These are phyloP conservation scores for Coniochaeta prunicola DNA, from an alignment of 2,329 filamentous ascomycete species.

Conservation along the genomic window DNA sequence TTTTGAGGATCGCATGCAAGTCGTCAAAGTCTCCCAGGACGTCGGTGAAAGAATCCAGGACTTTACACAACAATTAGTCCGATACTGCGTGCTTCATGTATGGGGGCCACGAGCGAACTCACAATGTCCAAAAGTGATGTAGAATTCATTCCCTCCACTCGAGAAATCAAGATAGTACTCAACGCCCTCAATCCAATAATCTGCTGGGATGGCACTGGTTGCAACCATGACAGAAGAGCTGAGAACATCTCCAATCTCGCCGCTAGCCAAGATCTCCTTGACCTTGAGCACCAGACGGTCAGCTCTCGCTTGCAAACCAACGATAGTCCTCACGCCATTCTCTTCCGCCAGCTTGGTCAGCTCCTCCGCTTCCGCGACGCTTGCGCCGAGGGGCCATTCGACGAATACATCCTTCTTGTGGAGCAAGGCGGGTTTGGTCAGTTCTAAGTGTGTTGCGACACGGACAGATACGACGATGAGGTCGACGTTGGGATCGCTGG, in stretches of 20 bases:
- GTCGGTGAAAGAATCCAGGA: constrained; percentile 23
- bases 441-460: constrained; percentile 32
- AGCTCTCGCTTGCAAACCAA: constrained; percentile 38
- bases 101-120: constrained; percentile 5
- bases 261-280: constrained; percentile 30
- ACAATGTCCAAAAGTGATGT: constrained; percentile 22
- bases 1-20: constrained; percentile 18
- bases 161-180: constrained; percentile 16
- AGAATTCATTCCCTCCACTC: constrained; percentile 14
- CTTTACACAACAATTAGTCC: constrained; percentile 9
- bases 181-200: constrained; percentile 12
- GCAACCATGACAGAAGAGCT: constrained; percentile 19
- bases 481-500: constrained; percentile 36
- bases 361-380: constrained; percentile 31
- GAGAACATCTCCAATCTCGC: constrained; percentile 34
- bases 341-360: constrained; percentile 29
- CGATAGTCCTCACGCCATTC: constrained; percentile 32
- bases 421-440: constrained; percentile 32
- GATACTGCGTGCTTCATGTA: neutral
- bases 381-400: constrained; percentile 41
- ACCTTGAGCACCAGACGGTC: constrained; percentile 30
- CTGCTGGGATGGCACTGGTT: constrained; percentile 3
- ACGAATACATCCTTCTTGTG: constrained; percentile 39
- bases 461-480: constrained; percentile 36
- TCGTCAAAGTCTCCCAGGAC: constrained; percentile 23